A percentile compares a stretch with the other conserved stretches of the same genome.
phyloP scores from a whole-genome alignment of 208 protist genomes.

The Trypanosoma cruzi region DNA sequence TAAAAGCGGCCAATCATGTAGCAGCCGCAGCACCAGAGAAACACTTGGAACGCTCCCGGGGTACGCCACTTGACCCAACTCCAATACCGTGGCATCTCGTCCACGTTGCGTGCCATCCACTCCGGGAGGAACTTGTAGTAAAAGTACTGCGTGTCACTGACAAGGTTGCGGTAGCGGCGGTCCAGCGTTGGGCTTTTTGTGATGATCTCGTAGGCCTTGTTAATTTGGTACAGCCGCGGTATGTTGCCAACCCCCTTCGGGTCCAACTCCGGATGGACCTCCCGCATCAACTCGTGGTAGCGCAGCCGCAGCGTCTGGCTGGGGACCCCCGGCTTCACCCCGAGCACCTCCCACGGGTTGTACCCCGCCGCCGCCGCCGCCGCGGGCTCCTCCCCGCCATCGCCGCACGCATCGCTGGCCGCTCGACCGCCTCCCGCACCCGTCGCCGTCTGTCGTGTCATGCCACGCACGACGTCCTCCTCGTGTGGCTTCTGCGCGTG shows the following conservation, averaged over 20 bases:
- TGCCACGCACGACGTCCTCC: slow-evolving; percentile 41
- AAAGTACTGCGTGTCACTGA: slow-evolving; percentile 85
- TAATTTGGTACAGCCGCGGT: slow-evolving; percentile 80
- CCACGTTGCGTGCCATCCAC: slow-evolving; percentile 92
- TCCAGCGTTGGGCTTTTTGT: slow-evolving; percentile 90
- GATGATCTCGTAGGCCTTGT: slow-evolving; percentile 90
- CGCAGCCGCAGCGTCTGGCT: slow-evolving; percentile 72
- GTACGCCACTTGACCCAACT: slow-evolving; percentile 88
- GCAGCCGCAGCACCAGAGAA: slow-evolving; percentile 57
- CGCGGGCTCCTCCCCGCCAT: slow-evolving; percentile 3
- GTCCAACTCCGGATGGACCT: slow-evolving; percentile 84
- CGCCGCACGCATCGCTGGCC: too few species aligned
- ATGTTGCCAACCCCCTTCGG: slow-evolving; percentile 77
- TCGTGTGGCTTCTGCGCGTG: slow-evolving; percentile 52
- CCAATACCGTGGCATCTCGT: slow-evolving; percentile 93
- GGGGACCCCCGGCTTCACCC: slow-evolving; percentile 71
- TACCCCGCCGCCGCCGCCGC: slow-evolving; percentile 57
- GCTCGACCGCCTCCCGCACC: background rate
- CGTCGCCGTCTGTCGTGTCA: background rate
- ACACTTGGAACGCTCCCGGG: slow-evolving; percentile 63
- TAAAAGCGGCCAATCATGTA: slow-evolving; percentile 85
- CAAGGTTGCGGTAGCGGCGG: slow-evolving; percentile 84
- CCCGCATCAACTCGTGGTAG: slow-evolving; percentile 88
- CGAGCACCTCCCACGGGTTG: slow-evolving; percentile 87
- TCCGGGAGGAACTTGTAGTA: slow-evolving; percentile 90